Evolutionary conservation across 176 grass and related monocot species (phyloP).

Genomic region (Metroxylon sagu): DNA sequence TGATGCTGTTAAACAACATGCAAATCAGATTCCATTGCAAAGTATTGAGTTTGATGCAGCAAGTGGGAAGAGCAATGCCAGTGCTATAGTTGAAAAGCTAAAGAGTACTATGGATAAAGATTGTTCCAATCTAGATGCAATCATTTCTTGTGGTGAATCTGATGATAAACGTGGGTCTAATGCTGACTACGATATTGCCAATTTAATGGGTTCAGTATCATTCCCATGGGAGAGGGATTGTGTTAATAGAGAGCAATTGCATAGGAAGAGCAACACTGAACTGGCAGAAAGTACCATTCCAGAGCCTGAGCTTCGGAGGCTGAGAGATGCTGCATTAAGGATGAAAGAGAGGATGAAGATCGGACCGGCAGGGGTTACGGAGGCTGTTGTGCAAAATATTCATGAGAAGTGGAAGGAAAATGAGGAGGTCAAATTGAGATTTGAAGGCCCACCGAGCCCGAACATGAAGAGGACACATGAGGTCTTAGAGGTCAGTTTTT

Average conservation of each 20-base stretch:
- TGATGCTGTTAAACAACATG: too few relatives aligned
- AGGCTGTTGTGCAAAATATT: conserved; percentile 56
- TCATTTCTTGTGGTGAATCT: conserved; percentile 3
- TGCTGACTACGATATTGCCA: conserved; percentile 15
- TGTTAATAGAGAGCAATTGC: conserved; percentile 6
- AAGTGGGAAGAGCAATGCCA: conserved; percentile 8
- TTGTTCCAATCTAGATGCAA: conserved; percentile 1
- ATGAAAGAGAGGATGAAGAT: conserved; percentile 93
- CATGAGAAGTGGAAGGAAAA: conserved; percentile 65
- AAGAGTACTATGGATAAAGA: conserved; percentile 28
- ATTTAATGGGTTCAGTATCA: conserved; percentile 36
- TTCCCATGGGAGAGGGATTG: conserved; percentile 65
- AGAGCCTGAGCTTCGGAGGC: conserved; percentile 58
- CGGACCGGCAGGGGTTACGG: conserved; percentile 75
- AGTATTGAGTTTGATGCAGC: neutral
- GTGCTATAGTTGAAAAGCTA: conserved; percentile 34
- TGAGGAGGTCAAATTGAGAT: conserved; percentile 85
- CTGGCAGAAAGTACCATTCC: conserved; percentile 72
- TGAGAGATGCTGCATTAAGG: conserved; percentile 63
- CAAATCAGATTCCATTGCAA: neutral
- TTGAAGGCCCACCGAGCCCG: conserved; percentile 72
- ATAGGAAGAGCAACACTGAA: conserved; percentile 44
- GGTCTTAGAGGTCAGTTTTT: conserved; percentile 60
- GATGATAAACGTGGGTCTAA: conserved; percentile 7
- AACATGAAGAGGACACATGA: conserved; percentile 90